phyloP scores from a whole-genome alignment of 1,139 yeast genomes.

The Saccharomyces hybrid region DNA sequence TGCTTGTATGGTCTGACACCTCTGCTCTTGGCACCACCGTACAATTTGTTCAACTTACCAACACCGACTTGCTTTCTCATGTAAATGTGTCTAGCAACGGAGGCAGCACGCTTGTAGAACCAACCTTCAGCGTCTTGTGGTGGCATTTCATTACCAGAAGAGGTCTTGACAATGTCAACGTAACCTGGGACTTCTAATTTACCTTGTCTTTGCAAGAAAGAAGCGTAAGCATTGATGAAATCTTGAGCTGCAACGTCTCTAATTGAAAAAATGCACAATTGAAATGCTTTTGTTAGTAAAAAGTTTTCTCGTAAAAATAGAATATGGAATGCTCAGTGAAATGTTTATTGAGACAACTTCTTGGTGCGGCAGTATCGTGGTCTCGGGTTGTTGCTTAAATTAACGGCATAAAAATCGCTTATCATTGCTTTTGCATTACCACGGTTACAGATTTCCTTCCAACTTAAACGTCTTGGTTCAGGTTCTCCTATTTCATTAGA shows the following conservation, averaged over 20 bases:
- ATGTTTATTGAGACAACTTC: background rate
- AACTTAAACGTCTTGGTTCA: background rate
- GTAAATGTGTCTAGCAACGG: conserved; percentile 99
- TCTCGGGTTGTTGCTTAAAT: background rate
- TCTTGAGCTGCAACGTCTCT: conserved; percentile 99
- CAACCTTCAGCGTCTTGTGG: conserved; percentile 99
- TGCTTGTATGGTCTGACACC: conserved; percentile 99
- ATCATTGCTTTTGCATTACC: background rate
- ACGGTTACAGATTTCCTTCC: background rate
- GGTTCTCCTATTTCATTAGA: background rate
- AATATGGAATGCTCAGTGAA: background rate
- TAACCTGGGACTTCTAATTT: conserved; percentile 99
- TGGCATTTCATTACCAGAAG: conserved; percentile 98
- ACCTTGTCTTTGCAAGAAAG: conserved; percentile 99
- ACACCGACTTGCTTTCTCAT: conserved; percentile 99
- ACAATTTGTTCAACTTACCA: conserved; percentile 96
- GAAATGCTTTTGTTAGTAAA: conserved; percentile 18
- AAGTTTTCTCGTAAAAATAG: background rate
- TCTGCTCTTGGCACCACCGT: conserved; percentile 99
- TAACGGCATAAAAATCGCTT: background rate
- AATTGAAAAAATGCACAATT: conserved; percentile 31
- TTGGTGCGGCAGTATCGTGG: too few relatives aligned
- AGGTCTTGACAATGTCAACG: conserved; percentile 99
- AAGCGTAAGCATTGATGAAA: conserved; percentile 98
- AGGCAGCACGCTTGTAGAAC: conserved; percentile 99